Base-by-base conservation (phyloP, 352 stramenopile genomes). In the Pythium apleroticum region DNA sequence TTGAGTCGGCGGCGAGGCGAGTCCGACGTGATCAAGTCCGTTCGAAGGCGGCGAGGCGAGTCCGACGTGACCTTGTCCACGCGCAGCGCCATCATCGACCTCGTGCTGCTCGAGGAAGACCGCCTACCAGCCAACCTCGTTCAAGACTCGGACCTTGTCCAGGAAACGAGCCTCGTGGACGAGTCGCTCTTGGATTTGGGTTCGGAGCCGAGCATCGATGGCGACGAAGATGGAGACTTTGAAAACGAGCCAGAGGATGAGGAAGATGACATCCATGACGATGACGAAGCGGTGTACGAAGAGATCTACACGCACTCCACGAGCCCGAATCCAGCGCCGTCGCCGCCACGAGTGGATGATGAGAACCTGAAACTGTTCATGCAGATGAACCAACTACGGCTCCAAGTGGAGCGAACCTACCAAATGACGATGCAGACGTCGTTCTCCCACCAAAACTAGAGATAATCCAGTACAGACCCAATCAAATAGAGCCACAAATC, bases 341-440 rank as follows among this genome's bases (percentile, higher is more conserved):
- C 10, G 39, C 39, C 39, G 10, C 6, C 39, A 10, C 33, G 3
- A 25, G 39, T 24, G 4, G 39, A 48, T 22, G 39, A 48, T 0
- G 57, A 56, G 17, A 84, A 80, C 70, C 78, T 81, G 50, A 74
- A 74, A 60, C 24, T 84, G 52, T 66, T 70, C 43, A 76, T 79
- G 48, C 80, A 72, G 59, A 88, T 88, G 79, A 71, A 72, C 33
- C 68, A 84, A 52, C 59, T 88, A 27, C 75, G 81, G 22, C 72
- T 78, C 31, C 75, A 73, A 19, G 78, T 77, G 0, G 79, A 88
- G 59, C 77, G 73, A 0, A 76, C 80, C 15, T 88, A 86, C 52
- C 71, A 83, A 58, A 70, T 84, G 43, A 82, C 80, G 17, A 81
- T 77, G 50, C 73, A 79, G 54, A 81, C 62, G 4, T 20, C 39